Percentiles rank a stretch among this genome's conserved stretches.
Conservation (phyloP, 2,329 filamentous ascomycete species). For the Fusarium concolor region DNA sequence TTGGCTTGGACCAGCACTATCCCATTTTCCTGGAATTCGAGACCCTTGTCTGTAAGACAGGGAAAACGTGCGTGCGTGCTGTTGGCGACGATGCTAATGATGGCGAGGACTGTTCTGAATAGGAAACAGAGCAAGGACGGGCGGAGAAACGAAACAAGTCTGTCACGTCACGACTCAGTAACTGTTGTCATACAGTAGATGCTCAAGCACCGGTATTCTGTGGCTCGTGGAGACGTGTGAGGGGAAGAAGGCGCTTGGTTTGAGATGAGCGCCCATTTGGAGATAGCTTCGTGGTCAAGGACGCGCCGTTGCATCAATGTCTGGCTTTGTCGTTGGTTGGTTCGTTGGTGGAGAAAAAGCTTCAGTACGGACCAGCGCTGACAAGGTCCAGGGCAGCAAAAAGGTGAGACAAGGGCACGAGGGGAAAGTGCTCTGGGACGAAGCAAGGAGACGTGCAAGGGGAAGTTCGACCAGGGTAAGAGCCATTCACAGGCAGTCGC, state of each 20-base stretch:
- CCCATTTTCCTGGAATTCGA: constrained; percentile 22
- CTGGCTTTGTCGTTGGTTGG: constrained; percentile 44
- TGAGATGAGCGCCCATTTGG: constrained; percentile 36
- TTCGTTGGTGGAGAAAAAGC: constrained; percentile 40
- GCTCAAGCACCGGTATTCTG: constrained; percentile 8
- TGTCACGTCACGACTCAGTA: constrained; percentile 31
- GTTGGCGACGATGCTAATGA: constrained; percentile 22
- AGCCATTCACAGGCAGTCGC: constrained; percentile 26
- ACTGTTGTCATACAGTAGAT: constrained; percentile 7
- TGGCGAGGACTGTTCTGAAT: constrained; percentile 1
- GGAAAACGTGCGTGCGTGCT: not conserved
- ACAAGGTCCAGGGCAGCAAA: constrained; percentile 30
- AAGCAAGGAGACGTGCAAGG: constrained; percentile 37
- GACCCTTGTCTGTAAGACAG: constrained; percentile 33
- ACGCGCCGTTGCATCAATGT: constrained; percentile 42
- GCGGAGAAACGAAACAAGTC: constrained; percentile 24
- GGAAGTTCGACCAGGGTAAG: constrained; percentile 18
- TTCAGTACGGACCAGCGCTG: constrained; percentile 23
- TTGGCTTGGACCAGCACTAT: constrained; percentile 16
- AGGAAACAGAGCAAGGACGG: not conserved
- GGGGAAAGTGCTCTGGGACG: constrained; percentile 32
- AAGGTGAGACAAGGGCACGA: constrained; percentile 42
- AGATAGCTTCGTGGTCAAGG: constrained; percentile 44
- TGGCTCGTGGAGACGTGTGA: constrained; percentile 29
- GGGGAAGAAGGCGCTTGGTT: constrained; percentile 21